Conservation (phyloP, 2,329 filamentous ascomycete genomes). For the Colletotrichum liriopes region DNA sequence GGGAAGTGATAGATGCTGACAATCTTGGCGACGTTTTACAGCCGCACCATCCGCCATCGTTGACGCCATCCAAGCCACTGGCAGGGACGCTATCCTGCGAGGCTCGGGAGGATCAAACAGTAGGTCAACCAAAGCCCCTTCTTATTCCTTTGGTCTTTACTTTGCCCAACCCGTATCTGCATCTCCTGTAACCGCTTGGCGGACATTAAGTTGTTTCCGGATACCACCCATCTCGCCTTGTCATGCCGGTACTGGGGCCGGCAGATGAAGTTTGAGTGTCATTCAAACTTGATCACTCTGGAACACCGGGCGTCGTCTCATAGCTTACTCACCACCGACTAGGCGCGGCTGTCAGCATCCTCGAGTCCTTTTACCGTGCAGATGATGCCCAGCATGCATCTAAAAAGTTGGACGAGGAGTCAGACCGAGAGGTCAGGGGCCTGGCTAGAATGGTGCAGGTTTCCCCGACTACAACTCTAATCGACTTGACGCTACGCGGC, state of each 20-base stretch:
- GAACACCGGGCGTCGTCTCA: neutral
- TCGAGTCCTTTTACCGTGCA: slow-evolving; percentile 81
- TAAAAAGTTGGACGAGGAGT: slow-evolving; percentile 53
- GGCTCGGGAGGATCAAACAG: slow-evolving; percentile 90
- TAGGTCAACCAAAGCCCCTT: slow-evolving; percentile 61
- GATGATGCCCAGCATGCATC: slow-evolving; percentile 56
- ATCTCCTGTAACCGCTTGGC: slow-evolving; percentile 36
- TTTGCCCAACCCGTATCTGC: neutral
- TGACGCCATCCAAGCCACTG: slow-evolving; percentile 88
- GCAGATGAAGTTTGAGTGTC: slow-evolving; percentile 14
- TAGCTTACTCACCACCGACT: slow-evolving; percentile 33
- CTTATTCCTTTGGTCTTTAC: slow-evolving; percentile 3
- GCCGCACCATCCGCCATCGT: slow-evolving; percentile 93
- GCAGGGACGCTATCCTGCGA: slow-evolving; percentile 93
- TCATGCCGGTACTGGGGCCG: slow-evolving; percentile 26
- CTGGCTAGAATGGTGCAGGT: slow-evolving; percentile 96
- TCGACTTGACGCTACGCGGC: slow-evolving; percentile 90
- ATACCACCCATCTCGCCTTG: slow-evolving; percentile 27
- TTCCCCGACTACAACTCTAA: slow-evolving; percentile 80
- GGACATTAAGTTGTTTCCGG: slow-evolving; percentile 32
- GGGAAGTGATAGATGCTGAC: slow-evolving; percentile 20
- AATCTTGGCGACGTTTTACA: slow-evolving; percentile 47
- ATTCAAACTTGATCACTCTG: slow-evolving; percentile 13
- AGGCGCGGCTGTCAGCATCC: slow-evolving; percentile 93
- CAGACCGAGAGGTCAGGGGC: slow-evolving; percentile 79